These are phyloP conservation scores for Byssochlamys sp. DNA, from an alignment of 2,329 filamentous ascomycete species.

Conservation along the genomic window DNA sequence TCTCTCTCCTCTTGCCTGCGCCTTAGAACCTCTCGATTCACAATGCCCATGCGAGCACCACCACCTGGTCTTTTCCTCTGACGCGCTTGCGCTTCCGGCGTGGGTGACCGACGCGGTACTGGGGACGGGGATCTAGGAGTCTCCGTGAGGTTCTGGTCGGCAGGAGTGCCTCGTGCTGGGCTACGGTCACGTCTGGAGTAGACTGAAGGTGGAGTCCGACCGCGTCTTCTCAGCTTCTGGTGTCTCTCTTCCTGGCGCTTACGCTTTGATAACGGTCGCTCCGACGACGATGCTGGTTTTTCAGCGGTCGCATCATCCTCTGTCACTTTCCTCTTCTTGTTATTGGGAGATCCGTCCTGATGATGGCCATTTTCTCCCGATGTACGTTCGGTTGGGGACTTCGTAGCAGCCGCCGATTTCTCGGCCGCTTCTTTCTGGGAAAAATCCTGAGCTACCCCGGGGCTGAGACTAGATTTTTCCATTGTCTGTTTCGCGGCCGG, in stretches of 20 bases:
- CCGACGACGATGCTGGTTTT: slow-evolving; percentile 11
- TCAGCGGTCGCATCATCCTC: slow-evolving; percentile 17
- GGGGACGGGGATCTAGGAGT: slow-evolving; percentile 29
- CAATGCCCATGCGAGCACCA: slow-evolving; percentile 32
- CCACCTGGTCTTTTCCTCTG: slow-evolving; percentile 40
- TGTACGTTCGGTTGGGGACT: background rate
- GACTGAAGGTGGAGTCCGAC: slow-evolving; percentile 27
- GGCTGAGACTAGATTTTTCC: background rate
- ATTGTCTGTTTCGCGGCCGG: background rate
- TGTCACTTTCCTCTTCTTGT: slow-evolving; percentile 20
- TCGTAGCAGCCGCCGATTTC: background rate
- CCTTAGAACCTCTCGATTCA: slow-evolving; percentile 30
- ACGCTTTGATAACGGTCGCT: slow-evolving; percentile 27
- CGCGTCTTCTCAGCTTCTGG: slow-evolving; percentile 28
- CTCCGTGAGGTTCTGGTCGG: slow-evolving; percentile 1
- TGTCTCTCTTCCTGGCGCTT: slow-evolving; percentile 31
- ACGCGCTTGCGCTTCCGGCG: slow-evolving; percentile 27
- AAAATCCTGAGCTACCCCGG: background rate
- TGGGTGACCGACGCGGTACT: slow-evolving; percentile 32
- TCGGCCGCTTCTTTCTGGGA: background rate
- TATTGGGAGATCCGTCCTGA: slow-evolving; percentile 11
- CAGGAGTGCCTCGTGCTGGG: slow-evolving; percentile 7
- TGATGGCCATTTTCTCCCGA: background rate
- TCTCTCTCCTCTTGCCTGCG: slow-evolving; percentile 37
- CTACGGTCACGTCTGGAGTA: slow-evolving; percentile 32